Evolutionary conservation across 495 filamentous ascomycete species (phyloP).

Genomic region (Margaritispora aquatica): DNA sequence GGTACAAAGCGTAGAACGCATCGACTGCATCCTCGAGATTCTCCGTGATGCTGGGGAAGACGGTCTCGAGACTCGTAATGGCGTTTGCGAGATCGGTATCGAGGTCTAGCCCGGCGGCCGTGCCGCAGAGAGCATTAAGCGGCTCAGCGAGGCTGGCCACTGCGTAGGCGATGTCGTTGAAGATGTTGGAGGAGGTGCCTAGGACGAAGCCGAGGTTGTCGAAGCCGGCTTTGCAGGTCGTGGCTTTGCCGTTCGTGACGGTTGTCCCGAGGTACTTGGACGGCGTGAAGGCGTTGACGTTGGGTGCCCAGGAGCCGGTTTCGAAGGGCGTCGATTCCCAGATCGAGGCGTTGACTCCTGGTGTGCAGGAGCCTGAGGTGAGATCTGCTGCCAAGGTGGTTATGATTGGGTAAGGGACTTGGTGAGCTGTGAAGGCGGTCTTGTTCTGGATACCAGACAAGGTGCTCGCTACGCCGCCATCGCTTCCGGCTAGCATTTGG

Average conservation of each 20-base stretch:
- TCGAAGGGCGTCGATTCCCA: constrained; percentile 15
- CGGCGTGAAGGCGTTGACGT: constrained; percentile 2
- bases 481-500: constrained; percentile 5
- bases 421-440: constrained; percentile 5
- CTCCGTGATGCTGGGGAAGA: neutral
- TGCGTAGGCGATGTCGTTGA: neutral
- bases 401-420: constrained; percentile 14
- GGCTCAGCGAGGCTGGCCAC: neutral
- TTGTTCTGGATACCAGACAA: constrained; percentile 4
- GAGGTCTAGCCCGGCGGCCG: neutral
- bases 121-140: neutral
- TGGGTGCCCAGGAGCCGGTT: constrained; percentile 6
- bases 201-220: neutral
- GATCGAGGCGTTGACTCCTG: neutral
- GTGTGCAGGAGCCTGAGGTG: neutral
- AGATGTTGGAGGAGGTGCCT: neutral
- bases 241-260: neutral
- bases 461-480: constrained; percentile 8
- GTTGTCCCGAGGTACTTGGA: constrained; percentile 9
- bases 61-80: neutral
- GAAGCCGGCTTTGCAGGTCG: constrained; percentile 9
- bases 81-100: neutral
- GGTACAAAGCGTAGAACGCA: neutral
- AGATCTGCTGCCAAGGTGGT: neutral
- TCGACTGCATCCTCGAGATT: neutral